These are phyloP conservation scores for Tetrapisispora nanseiensis DNA, from an alignment of 805 yeast species.

Conservation along the genomic window DNA sequence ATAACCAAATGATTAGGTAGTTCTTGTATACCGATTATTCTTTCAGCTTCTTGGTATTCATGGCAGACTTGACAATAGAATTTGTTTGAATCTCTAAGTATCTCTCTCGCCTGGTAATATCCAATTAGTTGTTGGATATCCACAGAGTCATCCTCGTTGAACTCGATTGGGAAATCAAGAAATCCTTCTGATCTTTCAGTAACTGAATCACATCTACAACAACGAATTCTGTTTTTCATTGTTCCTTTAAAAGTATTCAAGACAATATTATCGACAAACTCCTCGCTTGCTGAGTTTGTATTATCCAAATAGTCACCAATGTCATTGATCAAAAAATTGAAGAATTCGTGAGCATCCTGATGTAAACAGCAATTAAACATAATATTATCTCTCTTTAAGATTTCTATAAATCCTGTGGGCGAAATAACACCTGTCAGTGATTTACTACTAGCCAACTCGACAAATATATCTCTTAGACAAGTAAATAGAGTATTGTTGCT, in stretches of 20 bases:
- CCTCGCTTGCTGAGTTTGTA: not conserved
- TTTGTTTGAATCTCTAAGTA: slow-evolving; percentile 77
- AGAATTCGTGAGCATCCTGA: slow-evolving; percentile 96
- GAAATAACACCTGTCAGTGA: slow-evolving; percentile 75
- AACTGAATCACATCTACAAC: slow-evolving; percentile 80
- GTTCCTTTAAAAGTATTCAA: slow-evolving; percentile 75
- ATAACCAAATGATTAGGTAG: slow-evolving; percentile 72
- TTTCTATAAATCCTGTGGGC: slow-evolving; percentile 63
- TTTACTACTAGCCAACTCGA: slow-evolving; percentile 61
- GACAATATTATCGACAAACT: slow-evolving; percentile 38
- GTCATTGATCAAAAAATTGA: slow-evolving; percentile 77
- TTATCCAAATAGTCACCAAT: slow-evolving; percentile 38
- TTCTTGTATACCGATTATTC: slow-evolving; percentile 69
- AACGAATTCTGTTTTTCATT: slow-evolving; percentile 77
- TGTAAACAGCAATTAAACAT: slow-evolving; percentile 88
- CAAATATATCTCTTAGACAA: slow-evolving; percentile 77
- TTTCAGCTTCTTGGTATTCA: slow-evolving; percentile 88
- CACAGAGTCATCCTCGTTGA: slow-evolving; percentile 68
- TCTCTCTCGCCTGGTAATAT: slow-evolving; percentile 67
- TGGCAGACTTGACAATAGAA: slow-evolving; percentile 87
- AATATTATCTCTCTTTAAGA: slow-evolving; percentile 72
- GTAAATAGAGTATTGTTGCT: slow-evolving; percentile 40
- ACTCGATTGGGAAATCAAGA: slow-evolving; percentile 76
- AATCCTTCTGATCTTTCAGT: slow-evolving; percentile 79
- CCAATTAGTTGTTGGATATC: slow-evolving; percentile 41